Conservation (phyloP, 371 early-diverging fungal genomes). For the Rhizopus sp. region DNA sequence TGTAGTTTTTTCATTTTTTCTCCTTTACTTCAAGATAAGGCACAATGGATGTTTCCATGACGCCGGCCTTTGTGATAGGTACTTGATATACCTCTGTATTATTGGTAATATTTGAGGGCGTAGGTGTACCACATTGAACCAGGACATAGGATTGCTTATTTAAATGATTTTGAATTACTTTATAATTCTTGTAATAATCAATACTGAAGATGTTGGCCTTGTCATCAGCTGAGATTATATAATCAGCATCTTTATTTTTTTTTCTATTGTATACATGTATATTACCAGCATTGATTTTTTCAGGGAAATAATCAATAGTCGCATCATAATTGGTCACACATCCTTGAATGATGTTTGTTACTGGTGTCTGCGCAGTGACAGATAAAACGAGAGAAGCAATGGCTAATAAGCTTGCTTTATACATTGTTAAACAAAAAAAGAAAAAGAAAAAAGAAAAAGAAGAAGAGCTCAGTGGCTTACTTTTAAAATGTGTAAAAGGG, state of each 20-base stretch:
- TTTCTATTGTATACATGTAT: slow-evolving; percentile 1
- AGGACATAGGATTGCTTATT: slow-evolving; percentile 54
- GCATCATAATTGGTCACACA: slow-evolving; percentile 47
- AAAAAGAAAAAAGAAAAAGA: slow-evolving; percentile 3
- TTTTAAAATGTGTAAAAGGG: neutral
- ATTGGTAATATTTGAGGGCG: slow-evolving; percentile 51
- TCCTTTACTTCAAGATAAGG: slow-evolving; percentile 63
- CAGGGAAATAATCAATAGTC: slow-evolving; percentile 58
- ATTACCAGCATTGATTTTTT: slow-evolving; percentile 53
- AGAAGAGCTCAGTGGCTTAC: slow-evolving; percentile 1
- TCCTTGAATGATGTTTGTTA: slow-evolving; percentile 30
- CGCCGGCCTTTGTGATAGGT: slow-evolving; percentile 62
- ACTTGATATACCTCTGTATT: slow-evolving; percentile 55
- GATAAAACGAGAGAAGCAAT: slow-evolving; percentile 20
- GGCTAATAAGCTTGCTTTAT: slow-evolving; percentile 15
- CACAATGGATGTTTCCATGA: slow-evolving; percentile 63
- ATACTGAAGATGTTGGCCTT: slow-evolving; percentile 57
- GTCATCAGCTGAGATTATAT: slow-evolving; percentile 36
- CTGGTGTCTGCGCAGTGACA: slow-evolving; percentile 39
- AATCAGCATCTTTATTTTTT: too few species aligned
- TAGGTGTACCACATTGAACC: slow-evolving; percentile 72
- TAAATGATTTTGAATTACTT: slow-evolving; percentile 54
- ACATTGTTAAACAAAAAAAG: slow-evolving; percentile 1
- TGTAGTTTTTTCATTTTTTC: neutral
- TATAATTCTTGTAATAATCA: slow-evolving; percentile 67